Evolutionary conservation across 2,329 filamentous ascomycete genomes (phyloP).

Genomic region (Cadophora sp.): DNA sequence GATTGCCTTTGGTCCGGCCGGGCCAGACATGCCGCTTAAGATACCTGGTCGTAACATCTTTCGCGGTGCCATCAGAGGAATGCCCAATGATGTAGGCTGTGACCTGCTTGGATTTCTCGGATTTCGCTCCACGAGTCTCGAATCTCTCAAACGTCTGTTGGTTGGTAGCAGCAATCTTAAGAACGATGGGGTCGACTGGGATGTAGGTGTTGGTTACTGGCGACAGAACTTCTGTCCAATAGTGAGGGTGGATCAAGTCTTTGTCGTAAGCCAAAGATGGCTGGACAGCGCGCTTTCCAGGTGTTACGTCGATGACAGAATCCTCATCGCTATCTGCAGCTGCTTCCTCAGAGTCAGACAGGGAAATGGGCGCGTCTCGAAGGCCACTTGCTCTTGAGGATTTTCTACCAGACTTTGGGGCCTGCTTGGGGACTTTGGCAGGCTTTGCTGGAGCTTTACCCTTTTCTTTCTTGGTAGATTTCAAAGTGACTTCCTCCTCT

Average conservation of each 20-base stretch:
- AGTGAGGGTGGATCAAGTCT: slow-evolving; percentile 84
- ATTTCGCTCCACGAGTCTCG: slow-evolving; percentile 82
- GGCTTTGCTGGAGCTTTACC: slow-evolving; percentile 36
- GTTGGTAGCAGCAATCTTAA: slow-evolving; percentile 71
- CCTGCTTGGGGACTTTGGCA: slow-evolving; percentile 29
- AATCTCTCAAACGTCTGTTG: slow-evolving; percentile 76
- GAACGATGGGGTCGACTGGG: slow-evolving; percentile 77
- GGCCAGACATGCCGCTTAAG: slow-evolving; percentile 82
- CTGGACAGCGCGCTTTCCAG: slow-evolving; percentile 27
- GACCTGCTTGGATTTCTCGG: slow-evolving; percentile 86
- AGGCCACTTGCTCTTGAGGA: slow-evolving; percentile 39
- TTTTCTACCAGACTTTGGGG: slow-evolving; percentile 32
- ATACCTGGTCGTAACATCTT: slow-evolving; percentile 94
- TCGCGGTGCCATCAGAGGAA: slow-evolving; percentile 84
- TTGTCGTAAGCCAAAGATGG: slow-evolving; percentile 67
- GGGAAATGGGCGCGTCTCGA: slow-evolving; percentile 49
- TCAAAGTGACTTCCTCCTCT: slow-evolving; percentile 36
- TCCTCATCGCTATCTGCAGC: slow-evolving; percentile 59
- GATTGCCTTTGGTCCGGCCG: slow-evolving; percentile 86
- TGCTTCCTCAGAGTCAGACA: slow-evolving; percentile 57
- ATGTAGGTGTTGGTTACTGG: slow-evolving; percentile 80
- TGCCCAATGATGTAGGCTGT: slow-evolving; percentile 89
- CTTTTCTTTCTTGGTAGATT: slow-evolving; percentile 36
- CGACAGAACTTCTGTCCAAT: slow-evolving; percentile 92
- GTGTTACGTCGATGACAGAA: slow-evolving; percentile 61